A percentile compares a stretch with the other conserved stretches of the same genome.
Conservation (phyloP, 495 filamentous ascomycete species). For the Neurospora africana region DNA sequence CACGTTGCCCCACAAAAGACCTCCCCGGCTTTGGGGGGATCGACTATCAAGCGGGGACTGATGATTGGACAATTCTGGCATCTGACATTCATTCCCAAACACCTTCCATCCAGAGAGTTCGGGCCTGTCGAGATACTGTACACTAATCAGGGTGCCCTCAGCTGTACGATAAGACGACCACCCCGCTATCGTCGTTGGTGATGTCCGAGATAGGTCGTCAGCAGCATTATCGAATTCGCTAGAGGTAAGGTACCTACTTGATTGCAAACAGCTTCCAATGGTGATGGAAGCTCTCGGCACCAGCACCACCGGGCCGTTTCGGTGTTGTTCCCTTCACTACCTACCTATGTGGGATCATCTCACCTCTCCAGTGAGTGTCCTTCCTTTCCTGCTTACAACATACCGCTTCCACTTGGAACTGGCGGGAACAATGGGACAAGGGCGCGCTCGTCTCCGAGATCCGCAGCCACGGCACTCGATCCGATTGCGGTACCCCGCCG, state of each 20-base stretch:
- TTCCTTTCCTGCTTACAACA: background rate
- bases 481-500: constrained; percentile 18
- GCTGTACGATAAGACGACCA: background rate
- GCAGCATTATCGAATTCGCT: too few relatives aligned
- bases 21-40: background rate
- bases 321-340: background rate
- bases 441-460: constrained; percentile 3
- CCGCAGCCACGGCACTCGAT: constrained; percentile 13
- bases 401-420: background rate
- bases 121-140: background rate
- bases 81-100: background rate
- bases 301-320: too few relatives aligned
- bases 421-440: background rate
- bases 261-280: too few relatives aligned
- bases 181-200: background rate
- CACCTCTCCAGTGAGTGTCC: background rate
- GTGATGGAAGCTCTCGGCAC: too few relatives aligned
- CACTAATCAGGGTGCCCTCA: background rate
- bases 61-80: background rate
- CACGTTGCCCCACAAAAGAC: background rate
- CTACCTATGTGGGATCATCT: background rate
- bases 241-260: too few relatives aligned
- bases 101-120: background rate
- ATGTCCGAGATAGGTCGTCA: too few relatives aligned
- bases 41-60: background rate